phyloP scores from a whole-genome alignment of 1,284 basidiomycete genomes.

The Fomitopsis palustris region DNA sequence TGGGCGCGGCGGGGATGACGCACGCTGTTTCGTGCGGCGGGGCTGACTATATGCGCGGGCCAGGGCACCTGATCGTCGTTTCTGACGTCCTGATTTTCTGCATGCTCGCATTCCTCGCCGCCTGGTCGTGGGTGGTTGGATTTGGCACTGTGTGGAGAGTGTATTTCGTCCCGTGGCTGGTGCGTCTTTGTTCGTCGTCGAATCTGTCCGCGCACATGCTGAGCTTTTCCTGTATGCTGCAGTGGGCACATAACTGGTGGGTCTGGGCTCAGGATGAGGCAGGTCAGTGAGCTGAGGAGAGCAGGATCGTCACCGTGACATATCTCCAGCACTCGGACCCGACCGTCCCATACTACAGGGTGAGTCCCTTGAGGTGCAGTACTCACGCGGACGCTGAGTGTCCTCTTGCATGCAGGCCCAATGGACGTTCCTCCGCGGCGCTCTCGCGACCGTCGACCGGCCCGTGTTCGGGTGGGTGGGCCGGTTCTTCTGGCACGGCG shows the following conservation, averaged over 20 bases:
- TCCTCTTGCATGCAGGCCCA: slow-evolving; percentile 23
- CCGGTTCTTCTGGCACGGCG: slow-evolving; percentile 53
- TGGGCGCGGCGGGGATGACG: background rate
- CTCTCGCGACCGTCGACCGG: slow-evolving; percentile 54
- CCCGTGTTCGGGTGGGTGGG: slow-evolving; percentile 57
- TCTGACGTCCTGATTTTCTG: slow-evolving; percentile 56
- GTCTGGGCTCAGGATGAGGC: background rate
- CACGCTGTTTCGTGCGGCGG: background rate
- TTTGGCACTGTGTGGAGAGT: slow-evolving; percentile 24
- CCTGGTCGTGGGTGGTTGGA: slow-evolving; percentile 34
- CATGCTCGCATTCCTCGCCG: slow-evolving; percentile 39
- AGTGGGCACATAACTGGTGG: slow-evolving; percentile 35
- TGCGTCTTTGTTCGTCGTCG: slow-evolving; percentile 8
- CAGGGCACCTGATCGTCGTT: slow-evolving; percentile 38
- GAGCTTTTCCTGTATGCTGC: background rate
- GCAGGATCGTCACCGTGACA: slow-evolving; percentile 38
- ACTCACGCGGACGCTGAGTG: too few relatives aligned
- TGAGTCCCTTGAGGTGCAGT: slow-evolving; percentile 4
- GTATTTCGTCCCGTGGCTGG: slow-evolving; percentile 59
- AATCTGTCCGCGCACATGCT: too few relatives aligned
- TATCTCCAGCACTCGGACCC: slow-evolving; percentile 42
- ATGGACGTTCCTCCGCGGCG: slow-evolving; percentile 56
- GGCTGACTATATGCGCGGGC: background rate
- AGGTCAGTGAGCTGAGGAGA: background rate
- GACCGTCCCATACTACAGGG: slow-evolving; percentile 38